A percentile compares a stretch with the other conserved stretches of the same genome.
phyloP scores from a whole-genome alignment of 2,329 filamentous ascomycete species.

The Colletotrichum magnum region DNA sequence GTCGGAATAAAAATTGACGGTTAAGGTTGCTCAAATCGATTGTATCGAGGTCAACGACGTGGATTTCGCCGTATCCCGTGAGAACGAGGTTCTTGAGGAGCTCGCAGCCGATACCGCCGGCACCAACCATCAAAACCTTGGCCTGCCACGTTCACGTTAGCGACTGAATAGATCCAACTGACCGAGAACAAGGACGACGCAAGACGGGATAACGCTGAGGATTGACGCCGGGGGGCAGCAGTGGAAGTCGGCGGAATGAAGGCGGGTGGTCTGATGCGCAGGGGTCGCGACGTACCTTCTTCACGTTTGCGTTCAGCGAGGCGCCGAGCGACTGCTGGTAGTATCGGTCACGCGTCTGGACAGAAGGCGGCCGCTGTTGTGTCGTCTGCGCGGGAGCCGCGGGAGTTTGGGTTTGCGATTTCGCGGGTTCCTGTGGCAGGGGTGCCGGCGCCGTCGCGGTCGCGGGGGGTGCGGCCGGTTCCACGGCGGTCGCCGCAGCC shows the following conservation, averaged over 20 bases:
- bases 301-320: constrained; percentile 74
- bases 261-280: constrained; percentile 39
- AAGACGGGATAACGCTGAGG: not conserved
- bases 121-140: constrained; percentile 92
- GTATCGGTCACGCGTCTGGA: constrained; percentile 64
- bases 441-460: constrained; percentile 6
- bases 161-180: constrained; percentile 8
- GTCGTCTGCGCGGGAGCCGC: constrained; percentile 33
- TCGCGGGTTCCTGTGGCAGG: constrained; percentile 10
- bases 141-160: constrained; percentile 70
- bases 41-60: constrained; percentile 97
- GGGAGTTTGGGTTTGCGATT: constrained; percentile 21
- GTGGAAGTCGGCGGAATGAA: not conserved
- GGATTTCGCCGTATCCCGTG: constrained; percentile 91
- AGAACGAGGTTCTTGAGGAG: constrained; percentile 96
- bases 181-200: not conserved
- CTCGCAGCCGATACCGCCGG: constrained; percentile 97
- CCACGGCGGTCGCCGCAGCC: constrained; percentile 24
- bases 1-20: constrained; percentile 95
- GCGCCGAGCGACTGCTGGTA: constrained; percentile 78
- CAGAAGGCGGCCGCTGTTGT: constrained; percentile 41
- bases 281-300: constrained; percentile 69
- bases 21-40: constrained; percentile 99
- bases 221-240: not conserved
- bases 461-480: constrained; percentile 24